Evolutionary conservation across 345 rosid genomes (phyloP), one percentile per base, ranked within the genome.

Genomic region (Hibiscus mutabilis): DNA sequence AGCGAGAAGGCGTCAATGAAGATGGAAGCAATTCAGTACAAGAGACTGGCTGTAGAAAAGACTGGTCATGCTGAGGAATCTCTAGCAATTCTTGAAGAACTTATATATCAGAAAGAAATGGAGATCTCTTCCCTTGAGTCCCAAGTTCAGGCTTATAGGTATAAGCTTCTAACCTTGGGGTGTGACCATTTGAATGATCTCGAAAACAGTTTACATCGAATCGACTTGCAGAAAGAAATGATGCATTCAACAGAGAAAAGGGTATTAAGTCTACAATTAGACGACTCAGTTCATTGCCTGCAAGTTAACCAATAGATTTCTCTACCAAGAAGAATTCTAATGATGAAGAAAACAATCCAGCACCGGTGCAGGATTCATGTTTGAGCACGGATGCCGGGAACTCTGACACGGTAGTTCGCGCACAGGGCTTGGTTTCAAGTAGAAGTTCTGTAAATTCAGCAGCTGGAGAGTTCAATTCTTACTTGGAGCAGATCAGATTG

Each of bases 11-110:
- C 97, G 0, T 86, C 79, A 0, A 24, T 92, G 78, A 81, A 81
- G 80, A 83, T 95, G 97, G 99, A 95, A 74, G 89, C 99, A 0
- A 89, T 82, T 73, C 99, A 95, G 49, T 95, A 90, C 75, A 87
- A 87, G 79, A 88, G 99, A 55, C 70, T 89, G 87, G 84, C 96
- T 0, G 97, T 92, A 74, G 97, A 85, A 79, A 90, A 87, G 68
- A 82, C 90, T 79, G 75, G 80, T 46, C 92, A 89, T 42, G 97
- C 93, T 0, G 93, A 91, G 71, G 87, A 89, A 22, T 87, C 92
- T 37, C 80, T 95, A 1, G 89, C 80, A 0, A 66, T 84, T 16
- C 85, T 85, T 42, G 97, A 92, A 58, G 93, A 95, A 64, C 78
- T 90, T 16, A 84, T 90, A 13, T 86, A 81, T 58, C 93, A 89